A percentile compares a stretch with the other conserved stretches of the same genome.
Conservation (phyloP, 2,329 filamentous ascomycete species). For the Cercospora berteroae region DNA sequence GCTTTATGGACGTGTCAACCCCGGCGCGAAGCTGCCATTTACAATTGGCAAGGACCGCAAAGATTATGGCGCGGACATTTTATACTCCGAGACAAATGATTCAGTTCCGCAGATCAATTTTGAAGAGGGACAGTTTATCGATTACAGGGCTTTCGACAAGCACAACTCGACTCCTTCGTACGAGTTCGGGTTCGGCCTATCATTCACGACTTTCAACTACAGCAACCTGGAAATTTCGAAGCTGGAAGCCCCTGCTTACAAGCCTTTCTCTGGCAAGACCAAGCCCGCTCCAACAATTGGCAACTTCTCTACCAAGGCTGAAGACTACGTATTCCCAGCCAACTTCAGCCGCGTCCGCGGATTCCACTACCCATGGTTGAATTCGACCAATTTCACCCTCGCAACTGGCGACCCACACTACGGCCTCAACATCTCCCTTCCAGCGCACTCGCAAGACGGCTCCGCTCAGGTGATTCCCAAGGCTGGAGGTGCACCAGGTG, state of each 20-base stretch:
- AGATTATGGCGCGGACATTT: conserved; percentile 35
- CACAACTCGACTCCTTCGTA: conserved; percentile 42
- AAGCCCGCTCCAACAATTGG: conserved; percentile 61
- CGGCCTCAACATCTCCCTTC: conserved; percentile 61
- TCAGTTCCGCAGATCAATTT: conserved; percentile 40
- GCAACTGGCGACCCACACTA: conserved; percentile 60
- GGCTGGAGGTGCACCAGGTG: conserved; percentile 62
- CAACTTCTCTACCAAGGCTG: conserved; percentile 59
- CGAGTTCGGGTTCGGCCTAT: conserved; percentile 56
- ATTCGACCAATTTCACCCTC: conserved; percentile 56
- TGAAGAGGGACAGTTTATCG: conserved; percentile 68
- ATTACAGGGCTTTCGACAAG: conserved; percentile 60
- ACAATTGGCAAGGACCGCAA: conserved; percentile 33
- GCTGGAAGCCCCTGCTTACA: conserved; percentile 51
- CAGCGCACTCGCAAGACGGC: conserved; percentile 56
- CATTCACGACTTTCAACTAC: conserved; percentile 76
- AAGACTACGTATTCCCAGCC: conserved; percentile 57
- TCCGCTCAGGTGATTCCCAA: conserved; percentile 57
- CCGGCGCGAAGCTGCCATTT: conserved; percentile 35
- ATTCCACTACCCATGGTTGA: conserved; percentile 70
- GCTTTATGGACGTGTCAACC: conserved; percentile 33
- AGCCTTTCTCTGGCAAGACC: conserved; percentile 59
- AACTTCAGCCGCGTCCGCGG: conserved; percentile 51
- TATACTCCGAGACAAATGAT: conserved; percentile 41
- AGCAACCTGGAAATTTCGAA: conserved; percentile 53